Evolutionary conservation across 768 basidiomycete genomes (phyloP), one percentile per base, ranked within the genome.

Genomic region (Favolaschia claudopus): DNA sequence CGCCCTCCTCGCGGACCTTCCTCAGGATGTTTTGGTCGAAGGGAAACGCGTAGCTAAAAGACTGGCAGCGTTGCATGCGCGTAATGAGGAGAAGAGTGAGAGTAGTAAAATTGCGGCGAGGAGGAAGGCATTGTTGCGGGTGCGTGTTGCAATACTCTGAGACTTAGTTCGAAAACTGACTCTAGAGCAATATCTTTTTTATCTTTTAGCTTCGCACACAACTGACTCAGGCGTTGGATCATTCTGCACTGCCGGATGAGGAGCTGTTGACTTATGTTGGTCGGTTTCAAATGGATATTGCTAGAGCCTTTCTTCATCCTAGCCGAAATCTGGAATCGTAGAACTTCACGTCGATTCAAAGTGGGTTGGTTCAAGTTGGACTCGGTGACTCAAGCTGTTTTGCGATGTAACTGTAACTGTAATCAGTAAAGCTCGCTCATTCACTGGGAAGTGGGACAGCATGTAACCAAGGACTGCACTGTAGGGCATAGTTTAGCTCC

Each of bases 1-100:
- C 25, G 95, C 96, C 13, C 85, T 86, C 43, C 82, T 96, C 6
- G 95, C 94, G 1, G 93, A 95, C 67, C 78, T 99, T 1, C 96
- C 96, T 0, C 61, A 71, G 0, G 84, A 91, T 43, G 85, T 96
- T 13, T 70, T 95, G 37, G 61, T 67, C 5, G 87, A 91, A 70
- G 88, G 84, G 6, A 82, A 75, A 57, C 77, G 84, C 53, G 85
- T 92, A 0, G 85, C 93, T 3, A 77, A 79, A 14, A 76, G 73
- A 9, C 82, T 97, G 10, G 74, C 81, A 4, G 83, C 83, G 20
- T 72, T 88, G 8, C 85, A 92, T 55, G 78, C 79, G 4, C 80
- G 77, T 57, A 74, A 83, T 38, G 79, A 89, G 69, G 82, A 82
- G 72, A 81, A 85, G 37, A 92, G 90, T 67, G 80, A 84, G 54